phyloP scores from a whole-genome alignment of 805 yeast species.

The Barnettozyma sucrosica region DNA sequence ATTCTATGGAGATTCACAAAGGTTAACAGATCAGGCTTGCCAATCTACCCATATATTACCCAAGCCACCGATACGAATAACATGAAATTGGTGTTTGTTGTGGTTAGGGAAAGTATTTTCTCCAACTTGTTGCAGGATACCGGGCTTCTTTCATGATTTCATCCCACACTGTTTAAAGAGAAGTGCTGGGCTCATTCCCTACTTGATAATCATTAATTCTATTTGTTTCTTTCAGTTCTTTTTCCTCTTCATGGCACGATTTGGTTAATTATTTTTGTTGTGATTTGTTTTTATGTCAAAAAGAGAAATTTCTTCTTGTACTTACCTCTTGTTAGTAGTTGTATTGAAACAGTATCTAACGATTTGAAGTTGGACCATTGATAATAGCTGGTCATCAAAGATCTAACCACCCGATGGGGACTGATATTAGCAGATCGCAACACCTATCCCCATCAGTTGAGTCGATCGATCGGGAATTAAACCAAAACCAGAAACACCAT shows the following conservation, averaged over 20 bases:
- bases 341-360: too few relatives aligned
- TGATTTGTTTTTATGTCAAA: neutral
- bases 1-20: conserved; percentile 87
- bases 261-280: too few relatives aligned
- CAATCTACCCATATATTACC: conserved; percentile 84
- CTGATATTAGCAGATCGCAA: too few relatives aligned
- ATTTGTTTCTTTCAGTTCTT: neutral
- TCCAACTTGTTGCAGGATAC: conserved; percentile 73
- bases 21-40: conserved; percentile 74
- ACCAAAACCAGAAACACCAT: too few relatives aligned
- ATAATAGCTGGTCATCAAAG: too few relatives aligned
- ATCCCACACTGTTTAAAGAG: neutral
- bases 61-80: conserved; percentile 93
- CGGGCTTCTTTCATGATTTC: conserved; percentile 46
- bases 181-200: neutral
- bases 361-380: too few relatives aligned
- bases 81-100: conserved; percentile 79
- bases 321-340: neutral
- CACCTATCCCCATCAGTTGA: too few relatives aligned
- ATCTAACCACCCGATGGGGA: too few relatives aligned
- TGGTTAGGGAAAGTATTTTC: conserved; percentile 73
- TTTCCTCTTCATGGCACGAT: neutral
- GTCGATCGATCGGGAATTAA: too few relatives aligned
- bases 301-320: neutral
- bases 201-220: neutral